Conservation (phyloP, 164 flowering plant genomes). For the Aristolochia californica region DNA sequence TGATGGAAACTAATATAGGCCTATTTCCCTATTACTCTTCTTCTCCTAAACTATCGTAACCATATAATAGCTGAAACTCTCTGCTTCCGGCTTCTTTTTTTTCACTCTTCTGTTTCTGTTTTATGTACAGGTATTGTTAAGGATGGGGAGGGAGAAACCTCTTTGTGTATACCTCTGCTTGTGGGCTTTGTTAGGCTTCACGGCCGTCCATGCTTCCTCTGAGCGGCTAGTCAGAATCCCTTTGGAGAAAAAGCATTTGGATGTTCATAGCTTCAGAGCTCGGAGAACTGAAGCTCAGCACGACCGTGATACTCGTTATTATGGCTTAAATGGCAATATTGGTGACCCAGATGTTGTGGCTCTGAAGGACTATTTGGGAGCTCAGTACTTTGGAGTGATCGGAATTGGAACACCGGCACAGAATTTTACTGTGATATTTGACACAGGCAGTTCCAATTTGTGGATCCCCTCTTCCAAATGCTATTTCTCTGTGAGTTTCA, state of each 20-base stretch:
- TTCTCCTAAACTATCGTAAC: too few species aligned
- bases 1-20: too few species aligned
- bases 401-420: constrained; percentile 65
- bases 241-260: constrained; percentile 28
- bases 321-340: constrained; percentile 2
- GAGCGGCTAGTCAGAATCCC: constrained; percentile 35
- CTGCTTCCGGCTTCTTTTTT: too few species aligned
- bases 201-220: constrained; percentile 12
- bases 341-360: constrained; percentile 21
- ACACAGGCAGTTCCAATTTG: constrained; percentile 61
- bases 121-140: too few species aligned
- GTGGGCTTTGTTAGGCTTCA: constrained; percentile 14
- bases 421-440: constrained; percentile 46
- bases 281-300: constrained; percentile 8
- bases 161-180: constrained; percentile 11
- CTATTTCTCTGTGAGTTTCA: constrained; percentile 42
- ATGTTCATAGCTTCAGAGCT: constrained; percentile 13
- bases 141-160: constrained; percentile 3
- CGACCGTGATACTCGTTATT: neutral
- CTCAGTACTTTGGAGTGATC: constrained; percentile 55
- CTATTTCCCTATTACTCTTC: too few species aligned
- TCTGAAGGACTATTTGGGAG: constrained; percentile 44
- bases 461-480: constrained; percentile 76
- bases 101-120: too few species aligned
- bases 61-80: too few species aligned